Percentiles rank a stretch among this genome's conserved stretches.
These are phyloP conservation scores for Nicotiana knightiana DNA, from an alignment of 257 asterid species.

Conservation along the genomic window DNA sequence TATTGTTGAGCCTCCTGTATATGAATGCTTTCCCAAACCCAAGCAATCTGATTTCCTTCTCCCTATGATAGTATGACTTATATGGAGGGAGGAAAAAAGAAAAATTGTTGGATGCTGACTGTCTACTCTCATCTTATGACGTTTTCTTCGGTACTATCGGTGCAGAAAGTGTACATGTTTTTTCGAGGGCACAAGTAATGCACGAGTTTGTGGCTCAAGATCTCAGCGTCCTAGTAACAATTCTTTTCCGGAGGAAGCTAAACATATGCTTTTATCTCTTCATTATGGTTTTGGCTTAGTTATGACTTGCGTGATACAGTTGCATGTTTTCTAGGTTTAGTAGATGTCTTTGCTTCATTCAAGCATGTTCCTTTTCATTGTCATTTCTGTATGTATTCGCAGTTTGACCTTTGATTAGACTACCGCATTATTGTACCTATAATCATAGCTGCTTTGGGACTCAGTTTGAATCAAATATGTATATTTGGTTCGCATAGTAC, in stretches of 20 bases:
- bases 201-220: neutral
- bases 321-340: neutral
- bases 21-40: neutral
- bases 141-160: neutral
- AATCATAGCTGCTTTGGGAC: neutral
- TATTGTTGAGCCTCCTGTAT: no score
- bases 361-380: neutral
- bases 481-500: neutral
- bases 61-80: neutral
- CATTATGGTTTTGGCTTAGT: neutral
- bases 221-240: neutral
- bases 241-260: neutral
- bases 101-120: neutral
- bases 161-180: constrained; percentile 81
- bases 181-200: constrained; percentile 81
- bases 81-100: neutral
- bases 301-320: neutral
- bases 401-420: neutral
- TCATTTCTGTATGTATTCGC: constrained; percentile 3
- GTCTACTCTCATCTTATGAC: neutral
- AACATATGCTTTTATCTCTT: neutral
- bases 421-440: neutral
- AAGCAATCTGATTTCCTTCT: neutral
- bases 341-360: neutral
- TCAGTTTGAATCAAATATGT: neutral